phyloP scores from a whole-genome alignment of 2,329 filamentous ascomycete genomes.

The Alternaria ethzedia region DNA sequence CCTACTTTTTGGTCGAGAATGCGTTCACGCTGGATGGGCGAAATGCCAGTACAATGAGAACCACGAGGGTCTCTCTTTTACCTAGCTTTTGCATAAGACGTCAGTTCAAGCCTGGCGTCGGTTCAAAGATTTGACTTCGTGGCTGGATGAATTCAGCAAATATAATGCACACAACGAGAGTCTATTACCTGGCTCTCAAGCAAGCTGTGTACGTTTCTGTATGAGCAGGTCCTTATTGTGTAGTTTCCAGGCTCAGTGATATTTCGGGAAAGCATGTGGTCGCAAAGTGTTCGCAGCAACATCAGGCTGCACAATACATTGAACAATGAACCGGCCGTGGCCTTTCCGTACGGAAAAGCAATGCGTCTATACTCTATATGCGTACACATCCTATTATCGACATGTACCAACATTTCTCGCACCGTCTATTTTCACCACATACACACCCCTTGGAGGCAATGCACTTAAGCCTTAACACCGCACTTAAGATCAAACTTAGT shows the following conservation, averaged over 20 bases:
- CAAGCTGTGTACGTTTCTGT: background rate
- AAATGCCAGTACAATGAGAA: background rate
- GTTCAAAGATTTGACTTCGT: background rate
- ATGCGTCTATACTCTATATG: background rate
- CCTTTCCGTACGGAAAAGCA: background rate
- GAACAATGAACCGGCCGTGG: background rate
- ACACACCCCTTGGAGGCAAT: background rate
- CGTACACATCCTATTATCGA: background rate
- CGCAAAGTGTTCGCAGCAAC: background rate
- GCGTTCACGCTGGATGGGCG: rapidly evolving
- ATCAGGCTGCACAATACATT: background rate
- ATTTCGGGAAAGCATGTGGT: rapidly evolving
- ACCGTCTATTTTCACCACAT: background rate
- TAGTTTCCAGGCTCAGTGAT: background rate
- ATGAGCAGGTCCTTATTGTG: background rate
- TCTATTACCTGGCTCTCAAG: background rate
- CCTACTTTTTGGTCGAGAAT: background rate
- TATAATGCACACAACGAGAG: background rate
- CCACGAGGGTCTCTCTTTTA: background rate
- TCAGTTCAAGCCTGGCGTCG: background rate
- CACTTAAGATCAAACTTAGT: slow-evolving; percentile 63
- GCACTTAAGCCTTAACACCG: slow-evolving; percentile 28
- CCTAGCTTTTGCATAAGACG: background rate
- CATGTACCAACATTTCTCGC: background rate
- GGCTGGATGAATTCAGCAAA: background rate